These are phyloP conservation scores for Chlamydomonas sphaeroides DNA, from an alignment of 139 green algal species.

Conservation along the genomic window DNA sequence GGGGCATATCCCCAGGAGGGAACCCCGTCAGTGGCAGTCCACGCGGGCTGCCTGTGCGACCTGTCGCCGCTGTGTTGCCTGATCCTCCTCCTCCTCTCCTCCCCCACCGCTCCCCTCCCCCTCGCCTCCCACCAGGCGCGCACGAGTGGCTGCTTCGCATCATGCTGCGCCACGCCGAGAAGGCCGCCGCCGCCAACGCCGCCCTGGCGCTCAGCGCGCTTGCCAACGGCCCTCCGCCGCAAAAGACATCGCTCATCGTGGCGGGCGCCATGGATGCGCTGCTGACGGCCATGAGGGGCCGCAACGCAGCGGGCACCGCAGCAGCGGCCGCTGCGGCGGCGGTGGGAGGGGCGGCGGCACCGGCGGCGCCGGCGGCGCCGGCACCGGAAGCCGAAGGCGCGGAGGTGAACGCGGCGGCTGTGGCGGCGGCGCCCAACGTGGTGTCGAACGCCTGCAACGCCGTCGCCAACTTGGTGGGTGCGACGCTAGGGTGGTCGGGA, in stretches of 20 bases:
- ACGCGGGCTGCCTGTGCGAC: no score
- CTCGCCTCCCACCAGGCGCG: background rate
- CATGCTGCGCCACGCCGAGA: slow-evolving; percentile 9
- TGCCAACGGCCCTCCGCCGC: slow-evolving; percentile 6
- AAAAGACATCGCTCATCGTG: slow-evolving; percentile 9
- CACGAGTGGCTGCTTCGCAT: background rate
- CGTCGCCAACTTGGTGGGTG: slow-evolving; percentile 1
- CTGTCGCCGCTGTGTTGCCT: no score
- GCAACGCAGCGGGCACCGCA: background rate
- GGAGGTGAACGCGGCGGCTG: no score
- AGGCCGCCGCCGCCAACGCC: slow-evolving; percentile 11
- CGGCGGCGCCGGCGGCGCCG: no score
- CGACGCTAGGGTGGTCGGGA: no score
- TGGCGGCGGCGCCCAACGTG: background rate
- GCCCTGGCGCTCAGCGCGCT: background rate
- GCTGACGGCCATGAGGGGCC: background rate
- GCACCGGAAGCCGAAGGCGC: no score
- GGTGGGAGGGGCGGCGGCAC: no score
- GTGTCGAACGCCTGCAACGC: slow-evolving; percentile 5
- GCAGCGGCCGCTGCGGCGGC: background rate
- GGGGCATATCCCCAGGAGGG: no score
- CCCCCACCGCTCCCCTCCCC: background rate
- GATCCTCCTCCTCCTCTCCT: no score
- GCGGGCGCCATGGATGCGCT: background rate
- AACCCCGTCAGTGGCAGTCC: no score